Evolutionary conservation across 108 stramenopile genomes (phyloP).

Genomic region (Aurantiochytrium sp.): DNA sequence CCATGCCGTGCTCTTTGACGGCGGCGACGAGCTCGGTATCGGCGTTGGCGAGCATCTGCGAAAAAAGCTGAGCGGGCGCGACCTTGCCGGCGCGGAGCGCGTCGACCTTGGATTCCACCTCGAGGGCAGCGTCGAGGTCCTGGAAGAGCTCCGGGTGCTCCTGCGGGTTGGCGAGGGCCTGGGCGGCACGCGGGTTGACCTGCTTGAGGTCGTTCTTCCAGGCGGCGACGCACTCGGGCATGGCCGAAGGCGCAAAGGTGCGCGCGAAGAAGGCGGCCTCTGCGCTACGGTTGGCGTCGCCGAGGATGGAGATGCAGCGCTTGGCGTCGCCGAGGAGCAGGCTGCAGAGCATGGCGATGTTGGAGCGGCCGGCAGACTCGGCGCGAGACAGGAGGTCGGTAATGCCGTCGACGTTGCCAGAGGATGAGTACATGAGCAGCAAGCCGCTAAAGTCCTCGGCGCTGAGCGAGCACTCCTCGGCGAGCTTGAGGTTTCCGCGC

Average conservation of each 20-base stretch:
- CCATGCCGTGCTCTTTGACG: not conserved
- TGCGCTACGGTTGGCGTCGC: conserved; percentile 80
- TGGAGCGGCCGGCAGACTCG: conserved; percentile 72
- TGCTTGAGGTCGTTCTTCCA: conserved; percentile 85
- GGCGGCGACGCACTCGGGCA: conserved; percentile 76
- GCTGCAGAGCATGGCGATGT: conserved; percentile 88
- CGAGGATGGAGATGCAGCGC: conserved; percentile 81
- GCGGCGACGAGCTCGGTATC: not conserved
- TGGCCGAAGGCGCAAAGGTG: conserved; percentile 86
- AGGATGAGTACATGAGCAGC: conserved; percentile 84
- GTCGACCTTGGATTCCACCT: conserved; percentile 65
- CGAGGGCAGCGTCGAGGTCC: conserved; percentile 77
- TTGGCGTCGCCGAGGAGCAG: conserved; percentile 84
- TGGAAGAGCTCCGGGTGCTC: conserved; percentile 81
- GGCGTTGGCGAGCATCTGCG: not conserved
- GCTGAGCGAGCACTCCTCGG: conserved; percentile 78
- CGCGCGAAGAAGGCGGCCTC: conserved; percentile 97
- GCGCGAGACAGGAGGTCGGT: conserved; percentile 74
- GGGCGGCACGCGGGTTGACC: conserved; percentile 78
- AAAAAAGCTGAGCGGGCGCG: not conserved
- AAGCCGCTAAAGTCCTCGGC: conserved; percentile 86
- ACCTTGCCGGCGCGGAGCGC: not conserved
- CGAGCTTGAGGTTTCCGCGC: conserved; percentile 83
- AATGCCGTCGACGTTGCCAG: conserved; percentile 84
- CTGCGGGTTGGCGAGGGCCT: conserved; percentile 76